These are phyloP conservation scores for Tolypocladium ophioglossoides DNA, from an alignment of 2,329 filamentous ascomycete species.

Conservation along the genomic window DNA sequence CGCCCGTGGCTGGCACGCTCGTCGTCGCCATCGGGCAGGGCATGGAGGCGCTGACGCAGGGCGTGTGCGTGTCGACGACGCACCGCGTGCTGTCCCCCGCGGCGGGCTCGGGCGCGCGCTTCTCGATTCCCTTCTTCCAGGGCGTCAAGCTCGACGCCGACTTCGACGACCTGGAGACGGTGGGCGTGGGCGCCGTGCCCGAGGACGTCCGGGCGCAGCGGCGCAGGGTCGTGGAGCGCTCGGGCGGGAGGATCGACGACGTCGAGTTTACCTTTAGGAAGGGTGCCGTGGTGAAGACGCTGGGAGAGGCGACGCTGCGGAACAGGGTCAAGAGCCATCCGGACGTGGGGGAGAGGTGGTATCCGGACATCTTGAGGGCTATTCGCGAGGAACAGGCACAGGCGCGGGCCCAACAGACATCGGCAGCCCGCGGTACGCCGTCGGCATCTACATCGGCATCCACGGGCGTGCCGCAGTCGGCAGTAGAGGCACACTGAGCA, in stretches of 20 bases:
- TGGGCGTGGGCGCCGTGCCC: slow-evolving; percentile 48
- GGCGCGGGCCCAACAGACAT: slow-evolving; percentile 18
- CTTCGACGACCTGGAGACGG: slow-evolving; percentile 63
- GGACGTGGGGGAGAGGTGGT: slow-evolving; percentile 77
- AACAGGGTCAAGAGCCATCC: slow-evolving; percentile 81
- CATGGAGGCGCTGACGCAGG: slow-evolving; percentile 73
- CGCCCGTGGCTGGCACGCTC: slow-evolving; percentile 63
- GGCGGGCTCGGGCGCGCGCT: slow-evolving; percentile 60
- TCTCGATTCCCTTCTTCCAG: slow-evolving; percentile 81
- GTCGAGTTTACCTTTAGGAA: slow-evolving; percentile 80
- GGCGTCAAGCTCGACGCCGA: slow-evolving; percentile 69
- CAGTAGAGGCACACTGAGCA: slow-evolving; percentile 21
- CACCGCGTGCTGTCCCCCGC: slow-evolving; percentile 70
- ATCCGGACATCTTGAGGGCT: slow-evolving; percentile 49
- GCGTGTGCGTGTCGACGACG: slow-evolving; percentile 73
- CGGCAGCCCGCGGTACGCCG: slow-evolving; percentile 12
- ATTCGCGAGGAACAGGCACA: slow-evolving; percentile 48
- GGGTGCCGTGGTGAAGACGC: slow-evolving; percentile 52
- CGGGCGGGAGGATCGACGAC: slow-evolving; percentile 54
- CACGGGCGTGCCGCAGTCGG: slow-evolving; percentile 10
- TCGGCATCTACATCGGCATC: neutral
- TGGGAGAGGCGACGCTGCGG: slow-evolving; percentile 75
- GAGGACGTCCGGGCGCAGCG: slow-evolving; percentile 53
- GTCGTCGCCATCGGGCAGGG: slow-evolving; percentile 85
- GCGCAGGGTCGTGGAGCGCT: slow-evolving; percentile 43